Percentiles rank a stretch among this genome's conserved stretches.
Conservation (phyloP, 1,284 basidiomycete species). For the Ceratobasidium sp. region DNA sequence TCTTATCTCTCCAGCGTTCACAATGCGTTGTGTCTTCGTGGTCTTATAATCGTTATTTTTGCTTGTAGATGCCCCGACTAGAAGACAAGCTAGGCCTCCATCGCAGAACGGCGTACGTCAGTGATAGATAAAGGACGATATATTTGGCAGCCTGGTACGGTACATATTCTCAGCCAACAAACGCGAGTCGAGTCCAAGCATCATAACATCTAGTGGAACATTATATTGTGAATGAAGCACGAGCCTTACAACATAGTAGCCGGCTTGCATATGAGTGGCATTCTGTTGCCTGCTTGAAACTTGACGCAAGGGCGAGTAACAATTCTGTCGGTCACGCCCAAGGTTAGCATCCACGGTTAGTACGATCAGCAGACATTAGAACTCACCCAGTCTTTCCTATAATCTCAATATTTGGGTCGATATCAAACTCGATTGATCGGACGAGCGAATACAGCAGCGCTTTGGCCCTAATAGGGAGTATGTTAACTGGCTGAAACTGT, state of each 20-base stretch:
- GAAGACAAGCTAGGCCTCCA: no score
- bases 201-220: no score
- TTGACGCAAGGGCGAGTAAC: slow-evolving; percentile 42
- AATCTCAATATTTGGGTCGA: slow-evolving; percentile 35
- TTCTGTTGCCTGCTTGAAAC: neutral
- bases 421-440: slow-evolving; percentile 34
- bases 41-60: no score
- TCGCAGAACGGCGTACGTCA: no score
- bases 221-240: no score
- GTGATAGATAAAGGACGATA: no score
- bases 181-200: no score
- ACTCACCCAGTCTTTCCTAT: slow-evolving; percentile 31
- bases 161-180: no score
- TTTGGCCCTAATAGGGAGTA: slow-evolving; percentile 7
- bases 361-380: neutral
- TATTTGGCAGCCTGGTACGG: no score
- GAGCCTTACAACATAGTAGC: neutral
- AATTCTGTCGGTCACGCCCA: slow-evolving; percentile 17
- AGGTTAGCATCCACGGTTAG: neutral
- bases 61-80: no score
- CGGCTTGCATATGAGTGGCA: slow-evolving; percentile 26
- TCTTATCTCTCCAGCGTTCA: no score
- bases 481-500: neutral
- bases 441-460: slow-evolving; percentile 28
- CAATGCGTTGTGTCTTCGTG: no score